Evolutionary conservation across 306 rosid genomes (phyloP), one percentile per base, ranked within the genome.

Genomic region (Cercis canadensis): DNA sequence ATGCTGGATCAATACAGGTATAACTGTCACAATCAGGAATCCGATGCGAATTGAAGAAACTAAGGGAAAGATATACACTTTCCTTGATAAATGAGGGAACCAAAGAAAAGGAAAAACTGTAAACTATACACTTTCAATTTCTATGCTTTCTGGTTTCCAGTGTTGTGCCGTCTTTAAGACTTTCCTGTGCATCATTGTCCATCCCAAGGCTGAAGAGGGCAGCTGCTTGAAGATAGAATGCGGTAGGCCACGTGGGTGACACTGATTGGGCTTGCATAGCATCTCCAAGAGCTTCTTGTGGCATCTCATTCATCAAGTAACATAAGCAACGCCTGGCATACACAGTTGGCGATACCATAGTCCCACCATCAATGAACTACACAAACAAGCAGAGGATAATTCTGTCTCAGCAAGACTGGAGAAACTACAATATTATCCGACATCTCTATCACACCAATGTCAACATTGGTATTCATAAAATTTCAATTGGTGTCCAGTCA

Each of bases 231-330:
- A 95, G 99, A 85, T 92, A 95, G 81, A 89, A 85, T 44, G 92
- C 96, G 39, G 88, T 89, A 0, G 89, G 86, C 99, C 99, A 92
- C 4, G 90, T 88, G 0, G 99, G 93, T 51, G 88, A 80, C 62
- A 91, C 70, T 10, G 92, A 92, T 58, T 91, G 96, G 67, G 96
- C 97, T 79, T 89, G 96, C 99, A 91, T 95, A 1, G 97, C 99
- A 73, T 95, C 99, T 68, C 99, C 99, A 19, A 91, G 93, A 75
- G 96, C 99, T 82, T 86, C 99, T 83, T 95, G 99, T 32, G 89
- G 78, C 97, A 83, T 92, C 53, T 88, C 96, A 62, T 73, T 89
- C 96, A 92, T 89, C 82, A 95, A 74, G 82, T 92, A 95, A 76
- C 97, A 87, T 75, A 95, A 76, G 89, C 96, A 83, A 29, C 99